Conservation (phyloP, 1,284 basidiomycete genomes). For the Moesziomyces antarcticus region DNA sequence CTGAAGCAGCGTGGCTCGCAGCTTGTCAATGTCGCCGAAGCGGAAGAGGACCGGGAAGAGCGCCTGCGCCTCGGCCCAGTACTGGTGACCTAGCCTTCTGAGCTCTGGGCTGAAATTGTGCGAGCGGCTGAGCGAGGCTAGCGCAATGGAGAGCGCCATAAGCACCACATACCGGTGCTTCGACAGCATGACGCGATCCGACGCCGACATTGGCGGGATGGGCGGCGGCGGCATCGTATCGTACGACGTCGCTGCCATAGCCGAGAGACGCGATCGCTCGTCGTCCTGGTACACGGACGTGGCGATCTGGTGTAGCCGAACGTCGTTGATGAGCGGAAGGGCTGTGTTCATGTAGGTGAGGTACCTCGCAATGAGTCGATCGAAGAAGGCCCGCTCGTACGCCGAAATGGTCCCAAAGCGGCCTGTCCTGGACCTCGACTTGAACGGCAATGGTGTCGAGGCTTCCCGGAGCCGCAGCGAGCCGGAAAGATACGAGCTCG, state of each 20-base stretch:
- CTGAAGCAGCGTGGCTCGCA: constrained; percentile 36
- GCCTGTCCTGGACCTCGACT: constrained; percentile 22
- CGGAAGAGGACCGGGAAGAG: constrained; percentile 22
- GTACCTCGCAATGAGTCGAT: constrained; percentile 38
- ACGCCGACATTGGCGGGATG: constrained; percentile 9
- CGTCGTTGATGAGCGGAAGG: constrained; percentile 37
- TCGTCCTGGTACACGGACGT: constrained; percentile 33
- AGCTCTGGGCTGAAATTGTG: constrained; percentile 50
- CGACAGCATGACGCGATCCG: constrained; percentile 23
- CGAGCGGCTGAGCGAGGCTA: constrained; percentile 41
- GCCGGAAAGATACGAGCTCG: constrained; percentile 13
- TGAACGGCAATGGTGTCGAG: constrained; percentile 7
- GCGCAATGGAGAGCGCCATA: constrained; percentile 38
- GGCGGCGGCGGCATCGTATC: constrained; percentile 39
- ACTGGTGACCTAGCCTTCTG: constrained; percentile 34
- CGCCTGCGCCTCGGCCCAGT: constrained; percentile 39
- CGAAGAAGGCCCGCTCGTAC: constrained; percentile 40
- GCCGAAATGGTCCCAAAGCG: constrained; percentile 25
- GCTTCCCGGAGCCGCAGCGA: constrained; percentile 14
- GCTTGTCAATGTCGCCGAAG: constrained; percentile 34
- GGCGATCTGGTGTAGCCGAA: constrained; percentile 31
- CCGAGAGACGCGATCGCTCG: constrained; percentile 12
- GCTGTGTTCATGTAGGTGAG: constrained; percentile 47
- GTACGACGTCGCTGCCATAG: constrained; percentile 9
- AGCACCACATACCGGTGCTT: constrained; percentile 32